Evolutionary conservation across 73 alveolate genomes (phyloP), one percentile per base, ranked within the genome.

Genomic region (Tetrahymena borealis): DNA sequence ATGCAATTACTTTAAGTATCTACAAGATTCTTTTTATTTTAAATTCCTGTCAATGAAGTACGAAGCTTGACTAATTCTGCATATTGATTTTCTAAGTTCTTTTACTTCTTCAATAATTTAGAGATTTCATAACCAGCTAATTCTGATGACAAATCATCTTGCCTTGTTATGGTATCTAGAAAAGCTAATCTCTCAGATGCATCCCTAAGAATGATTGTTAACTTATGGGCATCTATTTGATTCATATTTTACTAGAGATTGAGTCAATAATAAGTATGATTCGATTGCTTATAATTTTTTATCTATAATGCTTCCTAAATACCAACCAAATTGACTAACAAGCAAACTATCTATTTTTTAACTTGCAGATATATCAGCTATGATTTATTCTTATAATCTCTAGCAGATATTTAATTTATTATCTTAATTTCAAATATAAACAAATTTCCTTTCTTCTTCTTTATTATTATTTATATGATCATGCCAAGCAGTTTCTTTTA

Each of bases 71-170:
- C 95, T 40, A 93, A 93, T 7, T 24, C 36, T 11, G 95, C 95
- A 33, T 93, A 93, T 79, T 78, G 40, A 15, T 79, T 90, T 90
- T 93, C 95, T 92, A 93, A 79, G 24, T 85, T 39, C 41, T 93
- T 79, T 36, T 93, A 78, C 90, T 93, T 92, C 28, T 91, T 79
- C 38, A 93, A 33, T 43, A 93, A 85, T 90, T 93, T 93, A 33
- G 93, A 79, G 39, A 79, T 40, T 42, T 92, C 95, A 91, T 91
- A 91, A 43, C 95, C 95, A n/a, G 95, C 95, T 5, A 93, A 42
- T 90, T 93, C 95, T 32, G 95, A 93, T 24, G 95, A 93, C 18
- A 93, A 40, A 39, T 93, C 95, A 85, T 93, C 91, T 38, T 93
- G 91, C 36, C 95, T 79, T 10, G 90, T 93, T 6, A 93, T 38